Percentiles rank a stretch among this genome's conserved stretches.
phyloP scores from a whole-genome alignment of 2,329 filamentous ascomycete genomes.

The Neonectria neomacrospora region DNA sequence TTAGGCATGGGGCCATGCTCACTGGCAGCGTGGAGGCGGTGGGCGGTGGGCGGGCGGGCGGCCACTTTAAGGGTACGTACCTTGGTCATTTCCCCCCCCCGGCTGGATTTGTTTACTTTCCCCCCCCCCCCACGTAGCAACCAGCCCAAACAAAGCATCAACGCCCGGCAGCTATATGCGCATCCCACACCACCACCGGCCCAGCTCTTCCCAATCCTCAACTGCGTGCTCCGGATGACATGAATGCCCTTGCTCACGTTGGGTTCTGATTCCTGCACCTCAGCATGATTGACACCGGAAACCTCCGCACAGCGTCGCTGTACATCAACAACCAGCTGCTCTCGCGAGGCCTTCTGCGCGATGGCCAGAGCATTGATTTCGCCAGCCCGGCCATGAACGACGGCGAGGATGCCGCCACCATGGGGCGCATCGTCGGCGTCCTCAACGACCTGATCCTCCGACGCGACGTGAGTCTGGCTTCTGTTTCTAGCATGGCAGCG shows the following conservation, averaged over 20 bases:
- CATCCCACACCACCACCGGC: slow-evolving; percentile 14
- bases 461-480: slow-evolving; percentile 73
- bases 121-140: slow-evolving; percentile 52
- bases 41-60: slow-evolving; percentile 7
- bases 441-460: slow-evolving; percentile 93
- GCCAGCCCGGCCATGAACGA: slow-evolving; percentile 73
- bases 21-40: no score
- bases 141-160: slow-evolving; percentile 46
- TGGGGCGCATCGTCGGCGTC: slow-evolving; percentile 89
- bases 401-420: slow-evolving; percentile 68
- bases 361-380: slow-evolving; percentile 85
- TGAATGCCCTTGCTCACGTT: slow-evolving; percentile 33
- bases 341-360: slow-evolving; percentile 71
- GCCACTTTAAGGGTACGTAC: background rate
- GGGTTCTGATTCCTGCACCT: slow-evolving; percentile 20
- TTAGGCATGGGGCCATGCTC: slow-evolving; percentile 7
- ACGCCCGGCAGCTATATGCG: slow-evolving; percentile 35
- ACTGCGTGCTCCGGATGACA: slow-evolving; percentile 34
- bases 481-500: background rate
- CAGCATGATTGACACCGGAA: slow-evolving; percentile 68
- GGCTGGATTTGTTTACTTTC: slow-evolving; percentile 53
- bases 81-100: slow-evolving; percentile 40
- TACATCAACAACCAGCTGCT: slow-evolving; percentile 80
- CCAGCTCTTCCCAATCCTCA: slow-evolving; percentile 24
- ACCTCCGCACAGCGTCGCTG: slow-evolving; percentile 73